Percentiles rank a stretch among this genome's conserved stretches.
Evolutionary conservation across 164 flowering plant species (phyloP).

Genomic region (Umbilicus rupestris): DNA sequence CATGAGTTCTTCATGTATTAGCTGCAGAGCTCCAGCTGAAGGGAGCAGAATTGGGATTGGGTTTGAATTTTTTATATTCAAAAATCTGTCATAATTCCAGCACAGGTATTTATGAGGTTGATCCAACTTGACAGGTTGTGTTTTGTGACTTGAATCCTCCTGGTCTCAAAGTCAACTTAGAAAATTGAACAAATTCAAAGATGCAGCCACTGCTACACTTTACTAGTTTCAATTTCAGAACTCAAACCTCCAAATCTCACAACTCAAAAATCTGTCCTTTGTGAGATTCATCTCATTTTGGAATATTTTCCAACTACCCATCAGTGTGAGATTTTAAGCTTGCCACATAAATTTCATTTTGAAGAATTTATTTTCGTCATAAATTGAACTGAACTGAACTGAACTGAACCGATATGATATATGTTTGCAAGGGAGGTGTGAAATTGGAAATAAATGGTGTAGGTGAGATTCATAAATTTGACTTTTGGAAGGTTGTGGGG

Average conservation of each 20-base stretch:
- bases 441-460: not conserved
- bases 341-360: too few relatives aligned
- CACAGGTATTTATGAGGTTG: not conserved
- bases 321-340: too few relatives aligned
- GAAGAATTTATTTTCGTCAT: too few relatives aligned
- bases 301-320: too few relatives aligned
- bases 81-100: not conserved
- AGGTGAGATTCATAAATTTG: not conserved
- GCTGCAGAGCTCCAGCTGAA: not conserved
- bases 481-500: not conserved
- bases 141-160: constrained; percentile 2
- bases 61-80: not conserved
- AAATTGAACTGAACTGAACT: too few relatives aligned
- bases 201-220: too few relatives aligned
- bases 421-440: not conserved
- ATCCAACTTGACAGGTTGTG: not conserved
- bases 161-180: not conserved
- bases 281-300: too few relatives aligned
- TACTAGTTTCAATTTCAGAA: too few relatives aligned
- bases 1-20: not conserved
- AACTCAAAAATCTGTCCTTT: too few relatives aligned
- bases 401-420: too few relatives aligned
- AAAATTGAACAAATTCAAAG: not conserved
- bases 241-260: too few relatives aligned
- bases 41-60: not conserved